phyloP scores from a whole-genome alignment of 306 rosid genomes.

The Nissolia schottii region DNA sequence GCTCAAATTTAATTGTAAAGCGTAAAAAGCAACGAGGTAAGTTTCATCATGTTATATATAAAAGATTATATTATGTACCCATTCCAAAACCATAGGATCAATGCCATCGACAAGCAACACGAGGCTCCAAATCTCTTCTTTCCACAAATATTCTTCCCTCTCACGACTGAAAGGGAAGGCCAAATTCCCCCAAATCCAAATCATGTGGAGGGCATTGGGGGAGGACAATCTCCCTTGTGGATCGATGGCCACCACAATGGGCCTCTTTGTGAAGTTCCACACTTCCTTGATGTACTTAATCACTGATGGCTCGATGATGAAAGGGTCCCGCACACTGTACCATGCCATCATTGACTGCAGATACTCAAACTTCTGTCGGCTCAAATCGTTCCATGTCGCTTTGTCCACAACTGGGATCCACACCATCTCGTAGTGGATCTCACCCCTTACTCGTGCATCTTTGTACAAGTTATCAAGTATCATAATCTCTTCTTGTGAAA shows the following conservation, averaged over 20 bases:
- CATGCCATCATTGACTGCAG: constrained; percentile 63
- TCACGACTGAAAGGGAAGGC: constrained; percentile 77
- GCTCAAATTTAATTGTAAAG: background rate
- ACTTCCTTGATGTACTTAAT: constrained; percentile 62
- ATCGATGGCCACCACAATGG: constrained; percentile 73
- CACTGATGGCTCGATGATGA: constrained; percentile 51
- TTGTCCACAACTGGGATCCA: constrained; percentile 71
- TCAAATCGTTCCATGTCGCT: constrained; percentile 30
- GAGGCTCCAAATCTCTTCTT: constrained; percentile 63
- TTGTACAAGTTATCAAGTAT: constrained; percentile 47
- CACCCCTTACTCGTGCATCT: constrained; percentile 33
- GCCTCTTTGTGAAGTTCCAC: constrained; percentile 64
- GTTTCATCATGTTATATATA: background rate
- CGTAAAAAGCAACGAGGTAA: background rate
- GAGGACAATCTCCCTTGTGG: constrained; percentile 71
- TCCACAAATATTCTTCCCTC: constrained; percentile 66
- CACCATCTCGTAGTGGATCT: constrained; percentile 56
- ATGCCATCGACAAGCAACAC: constrained; percentile 62
- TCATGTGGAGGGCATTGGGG: constrained; percentile 67
- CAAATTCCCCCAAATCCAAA: constrained; percentile 80
- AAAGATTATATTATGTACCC: constrained; percentile 40
- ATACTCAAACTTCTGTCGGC: constrained; percentile 37
- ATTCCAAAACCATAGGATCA: constrained; percentile 41
- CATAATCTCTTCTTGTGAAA: constrained; percentile 59
- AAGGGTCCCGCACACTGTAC: constrained; percentile 58